These are phyloP conservation scores for Cryphonectria naterciae DNA, from an alignment of 2,329 filamentous ascomycete species.

Conservation along the genomic window DNA sequence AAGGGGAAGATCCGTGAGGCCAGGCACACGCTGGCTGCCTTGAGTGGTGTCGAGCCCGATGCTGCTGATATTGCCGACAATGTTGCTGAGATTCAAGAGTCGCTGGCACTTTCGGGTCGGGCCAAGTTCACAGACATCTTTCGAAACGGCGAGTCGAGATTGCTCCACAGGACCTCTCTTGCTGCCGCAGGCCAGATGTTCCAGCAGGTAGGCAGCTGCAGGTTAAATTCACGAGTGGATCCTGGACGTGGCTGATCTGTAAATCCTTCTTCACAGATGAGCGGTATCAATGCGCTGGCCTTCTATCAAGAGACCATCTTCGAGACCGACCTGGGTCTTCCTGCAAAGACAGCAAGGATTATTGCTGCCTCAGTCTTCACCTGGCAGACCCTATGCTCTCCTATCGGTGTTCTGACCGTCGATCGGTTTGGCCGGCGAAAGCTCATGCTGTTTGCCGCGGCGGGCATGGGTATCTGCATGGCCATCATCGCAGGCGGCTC, in stretches of 20 bases:
- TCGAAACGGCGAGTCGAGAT: slow-evolving; percentile 30
- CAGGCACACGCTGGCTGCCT: slow-evolving; percentile 46
- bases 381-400: slow-evolving; percentile 25
- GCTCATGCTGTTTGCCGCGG: slow-evolving; percentile 21
- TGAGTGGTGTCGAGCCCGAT: slow-evolving; percentile 30
- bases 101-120: slow-evolving; percentile 11
- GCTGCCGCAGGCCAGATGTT: slow-evolving; percentile 31
- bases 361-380: slow-evolving; percentile 26
- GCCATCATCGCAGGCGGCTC: slow-evolving; percentile 31
- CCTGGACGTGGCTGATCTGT: background rate
- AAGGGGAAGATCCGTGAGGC: slow-evolving; percentile 50
- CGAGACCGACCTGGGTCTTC: slow-evolving; percentile 21
- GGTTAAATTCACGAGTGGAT: too few relatives aligned
- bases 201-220: slow-evolving; percentile 28
- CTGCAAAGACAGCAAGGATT: slow-evolving; percentile 19
- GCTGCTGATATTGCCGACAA: background rate
- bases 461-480: slow-evolving; percentile 21
- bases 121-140: slow-evolving; percentile 30
- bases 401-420: slow-evolving; percentile 19
- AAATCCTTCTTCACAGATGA: slow-evolving; percentile 14
- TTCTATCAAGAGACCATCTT: slow-evolving; percentile 27
- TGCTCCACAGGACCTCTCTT: slow-evolving; percentile 33
- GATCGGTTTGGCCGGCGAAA: slow-evolving; percentile 25
- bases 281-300: slow-evolving; percentile 20
- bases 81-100: slow-evolving; percentile 14